Evolutionary conservation across 192 early-diverging fungal genomes (phyloP).

Genomic region (Podila verticillata): DNA sequence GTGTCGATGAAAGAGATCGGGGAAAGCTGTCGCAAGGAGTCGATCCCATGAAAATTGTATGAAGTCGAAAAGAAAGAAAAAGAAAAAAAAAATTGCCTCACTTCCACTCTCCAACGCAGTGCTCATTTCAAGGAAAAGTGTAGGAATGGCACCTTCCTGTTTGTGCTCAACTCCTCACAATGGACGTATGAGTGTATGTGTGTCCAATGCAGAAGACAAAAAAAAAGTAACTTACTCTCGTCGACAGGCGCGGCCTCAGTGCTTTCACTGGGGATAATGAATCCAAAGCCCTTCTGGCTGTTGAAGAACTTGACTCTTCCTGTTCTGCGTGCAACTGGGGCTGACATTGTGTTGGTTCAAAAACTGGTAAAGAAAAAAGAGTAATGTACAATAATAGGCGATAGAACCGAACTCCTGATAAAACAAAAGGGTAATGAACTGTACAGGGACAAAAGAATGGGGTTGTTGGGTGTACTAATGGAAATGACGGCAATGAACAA

Average conservation of each 20-base stretch:
- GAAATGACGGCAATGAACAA: not conserved
- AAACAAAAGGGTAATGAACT: constrained; percentile 15
- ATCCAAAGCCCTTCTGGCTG: constrained; percentile 88
- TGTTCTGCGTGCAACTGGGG: constrained; percentile 48
- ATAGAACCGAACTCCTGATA: not conserved
- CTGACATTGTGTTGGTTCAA: constrained; percentile 25
- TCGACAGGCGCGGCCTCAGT: constrained; percentile 64
- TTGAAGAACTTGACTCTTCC: constrained; percentile 90
- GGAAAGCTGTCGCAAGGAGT: too few relatives aligned
- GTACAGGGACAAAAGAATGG: not conserved
- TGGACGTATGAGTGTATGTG: too few relatives aligned
- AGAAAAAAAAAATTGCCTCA: too few relatives aligned
- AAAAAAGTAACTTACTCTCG: constrained; percentile 72
- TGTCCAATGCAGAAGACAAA: not conserved
- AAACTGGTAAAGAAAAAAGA: not conserved
- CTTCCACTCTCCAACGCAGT: not conserved
- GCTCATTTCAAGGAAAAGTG: not conserved
- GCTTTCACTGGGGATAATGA: constrained; percentile 78
- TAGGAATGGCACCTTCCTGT: not conserved
- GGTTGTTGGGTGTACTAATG: not conserved
- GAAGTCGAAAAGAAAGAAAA: too few relatives aligned
- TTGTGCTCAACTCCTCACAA: not conserved
- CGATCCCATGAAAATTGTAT: too few relatives aligned
- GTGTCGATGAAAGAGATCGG: too few relatives aligned
- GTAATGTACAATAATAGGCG: not conserved